Evolutionary conservation across 108 stramenopile genomes (phyloP).

Genomic region (Heterococcus sp.): DNA sequence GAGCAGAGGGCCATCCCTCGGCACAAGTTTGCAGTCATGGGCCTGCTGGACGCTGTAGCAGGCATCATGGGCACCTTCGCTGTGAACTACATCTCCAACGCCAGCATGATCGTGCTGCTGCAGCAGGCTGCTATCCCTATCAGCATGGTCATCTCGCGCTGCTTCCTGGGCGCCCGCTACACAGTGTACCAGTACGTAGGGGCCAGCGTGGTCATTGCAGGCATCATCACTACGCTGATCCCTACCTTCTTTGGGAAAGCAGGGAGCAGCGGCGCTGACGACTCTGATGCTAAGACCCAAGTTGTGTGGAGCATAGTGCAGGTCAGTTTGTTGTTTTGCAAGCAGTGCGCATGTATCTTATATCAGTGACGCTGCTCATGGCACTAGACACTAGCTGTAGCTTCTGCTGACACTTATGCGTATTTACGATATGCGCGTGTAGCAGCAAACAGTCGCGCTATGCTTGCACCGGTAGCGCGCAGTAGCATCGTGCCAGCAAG

Average conservation of each 20-base stretch:
- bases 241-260: conserved; percentile 65
- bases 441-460: no score
- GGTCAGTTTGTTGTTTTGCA: conserved; percentile 9
- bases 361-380: no score
- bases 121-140: conserved; percentile 89
- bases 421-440: no score
- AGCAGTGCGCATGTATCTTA: no score
- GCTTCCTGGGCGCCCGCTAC: conserved; percentile 51
- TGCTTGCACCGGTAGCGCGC: no score
- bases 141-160: conserved; percentile 73
- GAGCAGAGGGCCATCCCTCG: conserved; percentile 68
- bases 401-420: no score
- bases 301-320: conserved; percentile 70
- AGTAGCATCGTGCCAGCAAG: no score
- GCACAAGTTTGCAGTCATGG: conserved; percentile 84
- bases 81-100: conserved; percentile 73
- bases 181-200: conserved; percentile 70
- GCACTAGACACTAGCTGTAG: no score
- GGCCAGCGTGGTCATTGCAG: conserved; percentile 73
- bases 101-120: conserved; percentile 69
- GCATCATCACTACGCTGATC: conserved; percentile 78
- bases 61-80: conserved; percentile 81
- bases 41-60: conserved; percentile 78
- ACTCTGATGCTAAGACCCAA: conserved; percentile 12
- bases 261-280: conserved; percentile 2